phyloP scores from a whole-genome alignment of 495 filamentous ascomycete genomes.

The Podospora sp. region DNA sequence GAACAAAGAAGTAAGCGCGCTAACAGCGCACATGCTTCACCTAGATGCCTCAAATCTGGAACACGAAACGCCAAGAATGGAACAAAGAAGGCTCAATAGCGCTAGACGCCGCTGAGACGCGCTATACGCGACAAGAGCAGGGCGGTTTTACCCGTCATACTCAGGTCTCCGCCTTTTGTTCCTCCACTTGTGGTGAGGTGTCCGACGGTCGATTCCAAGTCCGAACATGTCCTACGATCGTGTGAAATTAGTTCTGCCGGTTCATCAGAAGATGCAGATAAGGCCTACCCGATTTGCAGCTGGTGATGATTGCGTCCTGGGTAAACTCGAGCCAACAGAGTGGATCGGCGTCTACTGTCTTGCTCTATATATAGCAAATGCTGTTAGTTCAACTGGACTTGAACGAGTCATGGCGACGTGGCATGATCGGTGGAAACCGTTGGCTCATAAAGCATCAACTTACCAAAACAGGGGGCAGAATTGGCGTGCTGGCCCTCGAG shows the following conservation, averaged over 20 bases:
- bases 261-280: background rate
- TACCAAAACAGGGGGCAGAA: conserved; percentile 93
- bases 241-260: background rate
- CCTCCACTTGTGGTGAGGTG: conserved; percentile 25
- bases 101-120: background rate
- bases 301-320: conserved; percentile 88
- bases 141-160: background rate
- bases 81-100: background rate
- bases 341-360: conserved; percentile 82
- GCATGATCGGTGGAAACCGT: background rate
- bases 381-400: background rate
- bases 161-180: conserved; percentile 16
- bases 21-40: too few relatives aligned
- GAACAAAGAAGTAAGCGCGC: too few relatives aligned
- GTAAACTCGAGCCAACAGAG: conserved; percentile 89
- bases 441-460: conserved; percentile 26
- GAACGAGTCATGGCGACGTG: background rate
- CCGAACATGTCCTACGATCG: conserved; percentile 72
- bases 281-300: conserved; percentile 76
- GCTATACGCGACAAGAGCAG: background rate
- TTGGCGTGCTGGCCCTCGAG: conserved; percentile 74
- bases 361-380: conserved; percentile 58
- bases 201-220: conserved; percentile 78
- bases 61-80: background rate
- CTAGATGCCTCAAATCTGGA: background rate